Evolutionary conservation across 495 filamentous ascomycete genomes (phyloP).

Genomic region (Penicillium maclennaniae): DNA sequence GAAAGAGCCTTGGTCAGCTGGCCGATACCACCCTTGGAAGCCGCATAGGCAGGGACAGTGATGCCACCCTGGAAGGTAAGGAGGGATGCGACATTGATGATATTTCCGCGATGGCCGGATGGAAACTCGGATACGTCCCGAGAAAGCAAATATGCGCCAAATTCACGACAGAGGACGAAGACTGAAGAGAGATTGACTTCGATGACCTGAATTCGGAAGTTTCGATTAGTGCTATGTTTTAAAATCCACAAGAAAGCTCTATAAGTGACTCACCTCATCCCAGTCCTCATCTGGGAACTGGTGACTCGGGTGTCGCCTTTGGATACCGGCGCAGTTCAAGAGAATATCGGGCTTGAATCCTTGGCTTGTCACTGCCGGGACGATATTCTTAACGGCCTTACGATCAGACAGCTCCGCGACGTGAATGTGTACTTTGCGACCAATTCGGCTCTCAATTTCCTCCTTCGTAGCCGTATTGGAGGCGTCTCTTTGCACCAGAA

Average conservation of each 20-base stretch:
- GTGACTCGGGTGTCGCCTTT: slow-evolving; percentile 71
- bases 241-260: not conserved
- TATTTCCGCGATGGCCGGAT: slow-evolving; percentile 60
- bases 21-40: slow-evolving; percentile 80
- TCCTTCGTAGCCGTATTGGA: slow-evolving; percentile 60
- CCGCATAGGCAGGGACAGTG: slow-evolving; percentile 87
- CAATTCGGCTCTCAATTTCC: slow-evolving; percentile 56
- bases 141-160: slow-evolving; percentile 77
- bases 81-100: slow-evolving; percentile 84
- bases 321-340: slow-evolving; percentile 83
- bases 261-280: slow-evolving; percentile 51
- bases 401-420: slow-evolving; percentile 67
- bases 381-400: slow-evolving; percentile 54
- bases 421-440: slow-evolving; percentile 66
- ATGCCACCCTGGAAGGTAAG: slow-evolving; percentile 89
- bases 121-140: slow-evolving; percentile 49
- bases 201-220: slow-evolving; percentile 50
- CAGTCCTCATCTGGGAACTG: slow-evolving; percentile 80
- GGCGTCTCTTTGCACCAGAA: slow-evolving; percentile 58
- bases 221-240: not conserved
- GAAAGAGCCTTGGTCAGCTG: slow-evolving; percentile 84
- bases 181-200: slow-evolving; percentile 81
- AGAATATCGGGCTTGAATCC: slow-evolving; percentile 65
- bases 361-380: slow-evolving; percentile 58
- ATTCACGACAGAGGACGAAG: slow-evolving; percentile 78